phyloP scores from a whole-genome alignment of 306 rosid species.

The Dalbergia cochinchinensis region DNA sequence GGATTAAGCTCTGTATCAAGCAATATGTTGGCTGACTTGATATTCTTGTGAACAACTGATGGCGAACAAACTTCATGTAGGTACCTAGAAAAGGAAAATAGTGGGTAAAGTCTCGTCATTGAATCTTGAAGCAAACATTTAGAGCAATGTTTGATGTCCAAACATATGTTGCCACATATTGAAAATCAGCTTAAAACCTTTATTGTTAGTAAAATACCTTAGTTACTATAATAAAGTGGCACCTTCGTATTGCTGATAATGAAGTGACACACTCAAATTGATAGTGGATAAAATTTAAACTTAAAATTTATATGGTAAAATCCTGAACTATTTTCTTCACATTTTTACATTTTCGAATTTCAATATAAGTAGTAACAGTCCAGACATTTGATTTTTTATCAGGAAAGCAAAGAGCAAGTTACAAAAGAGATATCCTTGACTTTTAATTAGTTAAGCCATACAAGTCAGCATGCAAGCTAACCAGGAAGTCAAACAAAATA shows the following conservation, averaged over 20 bases:
- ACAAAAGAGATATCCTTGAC: neutral
- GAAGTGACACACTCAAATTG: slow-evolving; percentile 10
- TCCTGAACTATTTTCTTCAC: slow-evolving; percentile 20
- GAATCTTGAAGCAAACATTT: slow-evolving; percentile 30
- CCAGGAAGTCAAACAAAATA: slow-evolving; percentile 12
- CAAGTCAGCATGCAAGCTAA: slow-evolving; percentile 15
- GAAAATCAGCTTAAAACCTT: slow-evolving; percentile 12
- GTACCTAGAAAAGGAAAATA: slow-evolving; percentile 64
- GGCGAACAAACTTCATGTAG: slow-evolving; percentile 98
- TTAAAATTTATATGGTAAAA: neutral
- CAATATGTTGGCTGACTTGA: slow-evolving; percentile 86
- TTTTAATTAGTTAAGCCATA: slow-evolving; percentile 16
- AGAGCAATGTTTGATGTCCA: slow-evolving; percentile 35
- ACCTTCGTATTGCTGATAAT: slow-evolving; percentile 9
- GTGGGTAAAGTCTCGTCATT: slow-evolving; percentile 33
- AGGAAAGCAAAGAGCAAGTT: slow-evolving; percentile 17
- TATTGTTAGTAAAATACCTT: slow-evolving; percentile 7
- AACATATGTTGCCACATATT: slow-evolving; percentile 30
- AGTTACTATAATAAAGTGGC: neutral
- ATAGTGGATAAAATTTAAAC: neutral
- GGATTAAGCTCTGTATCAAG: slow-evolving; percentile 95
- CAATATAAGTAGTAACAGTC: slow-evolving; percentile 18
- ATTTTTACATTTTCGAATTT: slow-evolving; percentile 18
- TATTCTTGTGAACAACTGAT: slow-evolving; percentile 87
- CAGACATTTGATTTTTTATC: neutral